phyloP scores from a whole-genome alignment of 164 flowering plant species.

The Taxillus chinensis region DNA sequence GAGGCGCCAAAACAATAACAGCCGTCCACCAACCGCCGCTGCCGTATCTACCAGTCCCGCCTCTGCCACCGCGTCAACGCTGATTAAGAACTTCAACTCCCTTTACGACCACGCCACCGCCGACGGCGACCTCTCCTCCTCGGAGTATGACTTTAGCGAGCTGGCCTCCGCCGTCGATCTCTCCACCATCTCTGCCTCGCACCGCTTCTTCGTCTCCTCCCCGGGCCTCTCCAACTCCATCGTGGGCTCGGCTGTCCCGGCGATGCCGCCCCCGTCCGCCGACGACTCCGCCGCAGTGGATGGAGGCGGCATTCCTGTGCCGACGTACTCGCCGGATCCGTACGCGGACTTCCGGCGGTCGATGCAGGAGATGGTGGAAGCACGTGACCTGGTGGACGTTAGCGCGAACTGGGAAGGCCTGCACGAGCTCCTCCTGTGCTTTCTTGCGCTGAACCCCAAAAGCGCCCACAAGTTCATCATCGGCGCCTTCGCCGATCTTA shows the following conservation, averaged over 20 bases:
- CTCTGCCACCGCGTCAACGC: slow-evolving; percentile 2
- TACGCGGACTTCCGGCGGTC: slow-evolving; percentile 34
- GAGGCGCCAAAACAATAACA: not conserved
- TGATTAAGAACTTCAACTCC: slow-evolving; percentile 8
- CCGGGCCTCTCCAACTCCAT: slow-evolving; percentile 76
- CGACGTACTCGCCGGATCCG: slow-evolving; percentile 47
- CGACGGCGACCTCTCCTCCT: slow-evolving; percentile 6
- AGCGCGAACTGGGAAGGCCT: slow-evolving; percentile 38
- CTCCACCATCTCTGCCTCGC: slow-evolving; percentile 46
- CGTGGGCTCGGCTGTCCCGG: slow-evolving; percentile 14
- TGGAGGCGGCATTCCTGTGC: slow-evolving; percentile 36
- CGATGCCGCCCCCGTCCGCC: slow-evolving; percentile 8
- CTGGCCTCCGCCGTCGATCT: slow-evolving; percentile 29
- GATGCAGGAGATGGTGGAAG: slow-evolving; percentile 53
- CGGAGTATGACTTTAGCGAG: slow-evolving; percentile 13
- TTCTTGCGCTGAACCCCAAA: slow-evolving; percentile 50
- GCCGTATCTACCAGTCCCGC: slow-evolving; percentile 5
- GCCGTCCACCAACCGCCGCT: slow-evolving; percentile 20
- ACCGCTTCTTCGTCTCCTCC: slow-evolving; percentile 77
- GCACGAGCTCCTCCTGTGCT: slow-evolving; percentile 59
- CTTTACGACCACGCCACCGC: slow-evolving; percentile 21
- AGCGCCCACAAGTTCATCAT: slow-evolving; percentile 57
- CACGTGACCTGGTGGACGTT: slow-evolving; percentile 20
- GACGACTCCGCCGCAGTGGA: not conserved
- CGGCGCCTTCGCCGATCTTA: slow-evolving; percentile 58